These are phyloP conservation scores for Tripterygium wilfordii DNA, from an alignment of 177 flowering plant genomes.

Conservation along the genomic window DNA sequence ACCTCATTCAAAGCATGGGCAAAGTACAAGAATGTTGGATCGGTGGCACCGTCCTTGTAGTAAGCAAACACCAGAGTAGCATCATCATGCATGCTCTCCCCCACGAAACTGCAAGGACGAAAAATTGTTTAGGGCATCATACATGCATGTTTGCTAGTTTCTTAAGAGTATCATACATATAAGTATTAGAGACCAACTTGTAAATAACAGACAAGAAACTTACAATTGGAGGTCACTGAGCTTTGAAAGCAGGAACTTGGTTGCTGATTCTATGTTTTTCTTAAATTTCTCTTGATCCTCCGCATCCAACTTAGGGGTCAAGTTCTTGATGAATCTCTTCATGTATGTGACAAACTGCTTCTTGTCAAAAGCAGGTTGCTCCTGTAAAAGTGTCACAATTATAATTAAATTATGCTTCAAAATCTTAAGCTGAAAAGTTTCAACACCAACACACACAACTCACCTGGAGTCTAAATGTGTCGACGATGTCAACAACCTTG, in stretches of 20 bases:
- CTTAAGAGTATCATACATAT: too few relatives aligned
- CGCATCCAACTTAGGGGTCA: slow-evolving; percentile 54
- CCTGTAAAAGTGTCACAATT: slow-evolving; percentile 51
- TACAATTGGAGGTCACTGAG: slow-evolving; percentile 87
- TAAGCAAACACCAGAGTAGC: slow-evolving; percentile 65
- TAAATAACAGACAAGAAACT: too few relatives aligned
- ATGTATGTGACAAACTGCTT: slow-evolving; percentile 62
- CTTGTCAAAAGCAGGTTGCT: slow-evolving; percentile 90
- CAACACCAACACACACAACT: neutral
- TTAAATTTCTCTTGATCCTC: slow-evolving; percentile 46
- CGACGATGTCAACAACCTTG: slow-evolving; percentile 94
- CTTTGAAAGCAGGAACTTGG: slow-evolving; percentile 62
- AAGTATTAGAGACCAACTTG: too few relatives aligned
- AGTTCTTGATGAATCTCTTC: slow-evolving; percentile 63
- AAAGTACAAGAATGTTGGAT: slow-evolving; percentile 83
- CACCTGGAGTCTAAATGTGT: slow-evolving; percentile 93
- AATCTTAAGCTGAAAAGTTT: neutral
- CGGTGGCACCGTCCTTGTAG: slow-evolving; percentile 86
- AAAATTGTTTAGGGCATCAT: neutral
- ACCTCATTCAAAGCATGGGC: slow-evolving; percentile 78
- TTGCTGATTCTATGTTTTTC: slow-evolving; percentile 37
- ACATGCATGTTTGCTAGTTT: too few relatives aligned
- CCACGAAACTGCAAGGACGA: slow-evolving; percentile 59
- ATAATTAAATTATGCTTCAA: neutral
- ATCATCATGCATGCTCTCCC: slow-evolving; percentile 90